Base-by-base conservation (phyloP, 768 basidiomycete species). In the Rhodotorula sphaerocarpa region DNA sequence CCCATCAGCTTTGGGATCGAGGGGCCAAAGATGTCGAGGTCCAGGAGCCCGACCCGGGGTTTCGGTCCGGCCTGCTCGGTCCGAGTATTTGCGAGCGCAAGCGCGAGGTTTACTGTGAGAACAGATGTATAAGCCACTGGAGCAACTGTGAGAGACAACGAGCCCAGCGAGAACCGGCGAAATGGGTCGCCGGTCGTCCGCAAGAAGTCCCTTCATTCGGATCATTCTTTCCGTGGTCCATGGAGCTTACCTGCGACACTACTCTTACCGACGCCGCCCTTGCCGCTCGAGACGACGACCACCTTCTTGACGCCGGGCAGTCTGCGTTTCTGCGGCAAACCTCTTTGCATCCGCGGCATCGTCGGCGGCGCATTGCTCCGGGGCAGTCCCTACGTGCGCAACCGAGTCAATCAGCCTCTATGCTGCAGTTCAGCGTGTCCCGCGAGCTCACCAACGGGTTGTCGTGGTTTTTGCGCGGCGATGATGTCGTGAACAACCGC, bases 211-310 rank as follows among this genome's bases (percentile, higher is more conserved):
- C n/a, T n/a, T n/a, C n/a, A n/a, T n/a, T n/a, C n/a, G n/a, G n/a
- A n/a, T n/a, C n/a, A n/a, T n/a, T n/a, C n/a, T n/a, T n/a, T n/a
- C n/a, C n/a, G n/a, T n/a, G n/a, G 36, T 10, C 10, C 36, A 39
- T 16, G 16, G 36, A 39, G 61, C 80, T 43, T 65, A 91, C 90
- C 86, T 59, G 91, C 88, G 36, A 96, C 79, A 0, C 90, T 96
- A 65, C 88, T 90, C 76, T 95, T 97, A 23, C 92, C 92, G 23
- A 95, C 92, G 3, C 92, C 92, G 30, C 93, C 93, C 73, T 96
- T 96, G 7, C 90, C 92, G 67, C 87, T 89, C 12, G 90, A 87
- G 0, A 96, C 89, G 3, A 82, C 86, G 7, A 96, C 73, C 21
- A 92, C 83, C 65, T 84, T 84, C 69, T 84, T 83, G 11, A 90